Conservation (phyloP, 2,329 filamentous ascomycete species). For the Phyllosticta citriasiana region DNA sequence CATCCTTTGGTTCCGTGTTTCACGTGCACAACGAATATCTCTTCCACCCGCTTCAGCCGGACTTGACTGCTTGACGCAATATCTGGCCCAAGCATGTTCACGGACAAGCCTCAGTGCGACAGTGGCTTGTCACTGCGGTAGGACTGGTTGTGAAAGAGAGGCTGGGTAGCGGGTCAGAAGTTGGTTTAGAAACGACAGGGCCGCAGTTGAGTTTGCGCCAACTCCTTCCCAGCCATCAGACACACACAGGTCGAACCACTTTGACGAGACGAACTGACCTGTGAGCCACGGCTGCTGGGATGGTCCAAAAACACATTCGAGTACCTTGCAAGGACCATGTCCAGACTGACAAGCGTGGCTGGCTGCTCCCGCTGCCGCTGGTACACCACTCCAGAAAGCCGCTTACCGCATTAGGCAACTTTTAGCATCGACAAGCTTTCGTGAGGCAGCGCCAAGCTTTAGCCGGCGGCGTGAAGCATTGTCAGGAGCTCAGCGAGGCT, state of each 20-base stretch:
- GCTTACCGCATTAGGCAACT: neutral
- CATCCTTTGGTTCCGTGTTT: neutral
- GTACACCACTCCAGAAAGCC: neutral
- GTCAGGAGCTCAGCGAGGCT: neutral
- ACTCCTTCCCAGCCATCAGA: neutral
- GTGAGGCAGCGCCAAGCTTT: constrained; percentile 3
- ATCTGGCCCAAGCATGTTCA: neutral
- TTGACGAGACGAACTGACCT: neutral
- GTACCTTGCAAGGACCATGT: neutral
- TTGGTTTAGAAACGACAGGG: neutral
- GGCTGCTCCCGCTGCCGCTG: neutral
- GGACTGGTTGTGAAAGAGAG: neutral
- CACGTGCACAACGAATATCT: neutral
- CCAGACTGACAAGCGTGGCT: neutral
- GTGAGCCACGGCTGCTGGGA: neutral
- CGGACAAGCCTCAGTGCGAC: neutral
- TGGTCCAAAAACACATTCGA: neutral
- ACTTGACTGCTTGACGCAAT: neutral
- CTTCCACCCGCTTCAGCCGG: neutral
- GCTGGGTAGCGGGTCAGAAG: neutral
- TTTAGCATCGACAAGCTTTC: constrained; percentile 4
- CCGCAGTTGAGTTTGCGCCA: neutral
- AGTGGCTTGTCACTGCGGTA: neutral
- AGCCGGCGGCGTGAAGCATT: neutral
- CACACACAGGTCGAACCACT: neutral